These are phyloP conservation scores for Tuber brumale DNA, from an alignment of 495 filamentous ascomycete genomes.

Conservation along the genomic window DNA sequence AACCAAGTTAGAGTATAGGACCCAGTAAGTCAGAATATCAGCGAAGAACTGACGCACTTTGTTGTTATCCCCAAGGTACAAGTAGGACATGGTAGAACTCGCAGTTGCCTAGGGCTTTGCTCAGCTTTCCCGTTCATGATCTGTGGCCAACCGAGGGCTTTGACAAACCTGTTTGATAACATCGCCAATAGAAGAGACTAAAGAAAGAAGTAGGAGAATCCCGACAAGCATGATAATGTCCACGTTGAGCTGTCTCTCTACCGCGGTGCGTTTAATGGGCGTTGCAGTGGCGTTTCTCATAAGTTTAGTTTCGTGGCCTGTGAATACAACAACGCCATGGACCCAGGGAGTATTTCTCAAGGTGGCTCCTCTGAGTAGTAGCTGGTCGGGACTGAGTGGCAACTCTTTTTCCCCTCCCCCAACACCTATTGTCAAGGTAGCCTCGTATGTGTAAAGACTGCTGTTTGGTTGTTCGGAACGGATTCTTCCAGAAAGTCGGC, in stretches of 20 bases:
- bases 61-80: slow-evolving; percentile 56
- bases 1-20: slow-evolving; percentile 93
- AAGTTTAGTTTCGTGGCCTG: slow-evolving; percentile 96
- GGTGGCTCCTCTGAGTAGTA: slow-evolving; percentile 88
- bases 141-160: neutral
- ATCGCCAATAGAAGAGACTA: slow-evolving; percentile 87
- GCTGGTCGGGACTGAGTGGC: slow-evolving; percentile 69
- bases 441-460: slow-evolving; percentile 97
- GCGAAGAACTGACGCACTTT: slow-evolving; percentile 77
- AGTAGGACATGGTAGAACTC: slow-evolving; percentile 50
- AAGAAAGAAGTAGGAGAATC: slow-evolving; percentile 75
- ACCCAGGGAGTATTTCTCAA: slow-evolving; percentile 97
- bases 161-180: slow-evolving; percentile 52
- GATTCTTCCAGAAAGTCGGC: slow-evolving; percentile 75
- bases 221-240: slow-evolving; percentile 84
- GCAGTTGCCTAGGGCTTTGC: slow-evolving; percentile 34
- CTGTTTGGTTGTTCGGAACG: slow-evolving; percentile 97
- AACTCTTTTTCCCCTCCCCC: slow-evolving; percentile 96
- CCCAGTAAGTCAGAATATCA: slow-evolving; percentile 97
- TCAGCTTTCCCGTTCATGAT: slow-evolving; percentile 8
- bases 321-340: slow-evolving; percentile 94
- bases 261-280: slow-evolving; percentile 93
- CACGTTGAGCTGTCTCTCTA: slow-evolving; percentile 85
- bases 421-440: slow-evolving; percentile 82
- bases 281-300: slow-evolving; percentile 98